Conservation (phyloP, 1,139 yeast genomes). For the Blastobotrys aristatus region DNA sequence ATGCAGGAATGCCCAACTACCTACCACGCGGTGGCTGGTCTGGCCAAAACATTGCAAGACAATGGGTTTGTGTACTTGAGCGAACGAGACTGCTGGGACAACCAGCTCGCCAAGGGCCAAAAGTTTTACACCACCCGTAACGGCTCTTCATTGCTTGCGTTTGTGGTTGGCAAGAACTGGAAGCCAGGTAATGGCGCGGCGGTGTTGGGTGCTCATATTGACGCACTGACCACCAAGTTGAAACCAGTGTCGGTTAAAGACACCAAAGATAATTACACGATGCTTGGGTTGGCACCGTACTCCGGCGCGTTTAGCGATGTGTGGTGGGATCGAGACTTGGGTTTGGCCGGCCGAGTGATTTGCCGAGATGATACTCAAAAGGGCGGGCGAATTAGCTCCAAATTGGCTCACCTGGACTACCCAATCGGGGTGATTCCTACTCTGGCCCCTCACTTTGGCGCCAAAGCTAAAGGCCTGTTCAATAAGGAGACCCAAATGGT, state of each 20-base stretch:
- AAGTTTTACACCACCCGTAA: slow-evolving; percentile 74
- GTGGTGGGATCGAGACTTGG: slow-evolving; percentile 91
- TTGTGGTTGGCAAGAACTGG: slow-evolving; percentile 65
- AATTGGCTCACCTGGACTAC: slow-evolving; percentile 69
- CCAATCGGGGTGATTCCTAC: slow-evolving; percentile 92
- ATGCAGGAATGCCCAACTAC: slow-evolving; percentile 88
- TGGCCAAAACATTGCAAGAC: slow-evolving; percentile 34
- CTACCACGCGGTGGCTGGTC: slow-evolving; percentile 74
- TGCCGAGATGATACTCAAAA: slow-evolving; percentile 42
- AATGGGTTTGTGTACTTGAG: slow-evolving; percentile 48
- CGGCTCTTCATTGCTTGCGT: slow-evolving; percentile 77
- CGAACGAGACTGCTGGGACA: slow-evolving; percentile 68
- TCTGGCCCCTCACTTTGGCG: slow-evolving; percentile 89
- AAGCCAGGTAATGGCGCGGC: slow-evolving; percentile 74
- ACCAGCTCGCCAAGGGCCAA: slow-evolving; percentile 46
- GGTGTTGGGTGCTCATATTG: slow-evolving; percentile 88
- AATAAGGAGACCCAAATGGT: slow-evolving; percentile 82
- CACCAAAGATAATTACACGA: slow-evolving; percentile 68
- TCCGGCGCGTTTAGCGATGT: slow-evolving; percentile 80
- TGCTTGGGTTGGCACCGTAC: slow-evolving; percentile 88
- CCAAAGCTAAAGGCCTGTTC: slow-evolving; percentile 73
- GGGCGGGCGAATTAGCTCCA: slow-evolving; percentile 51
- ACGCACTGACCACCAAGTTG: slow-evolving; percentile 68
- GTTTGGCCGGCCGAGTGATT: slow-evolving; percentile 88
- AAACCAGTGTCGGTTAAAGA: slow-evolving; percentile 78